Evolutionary conservation across 495 filamentous ascomycete genomes (phyloP).

Genomic region (Coniosporium apollinis): DNA sequence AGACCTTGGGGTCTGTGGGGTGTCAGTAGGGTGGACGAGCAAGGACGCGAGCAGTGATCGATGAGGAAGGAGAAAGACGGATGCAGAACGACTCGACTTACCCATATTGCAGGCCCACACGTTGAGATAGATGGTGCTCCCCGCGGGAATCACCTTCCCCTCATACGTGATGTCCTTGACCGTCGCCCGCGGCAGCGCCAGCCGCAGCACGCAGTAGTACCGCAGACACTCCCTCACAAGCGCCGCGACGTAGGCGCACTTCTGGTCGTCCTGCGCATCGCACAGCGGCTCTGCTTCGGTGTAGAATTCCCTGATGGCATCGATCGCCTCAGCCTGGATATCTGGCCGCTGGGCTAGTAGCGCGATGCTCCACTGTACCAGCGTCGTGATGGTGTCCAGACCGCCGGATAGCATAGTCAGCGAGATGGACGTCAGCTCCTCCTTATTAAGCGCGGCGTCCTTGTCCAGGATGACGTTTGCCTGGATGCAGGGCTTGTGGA

Average conservation of each 20-base stretch:
- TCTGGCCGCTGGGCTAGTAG: slow-evolving; percentile 39
- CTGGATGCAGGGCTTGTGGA: slow-evolving; percentile 45
- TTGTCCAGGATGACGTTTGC: slow-evolving; percentile 46
- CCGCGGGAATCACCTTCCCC: slow-evolving; percentile 36
- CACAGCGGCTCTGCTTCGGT: slow-evolving; percentile 35
- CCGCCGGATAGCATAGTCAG: slow-evolving; percentile 47
- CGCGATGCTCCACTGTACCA: slow-evolving; percentile 45
- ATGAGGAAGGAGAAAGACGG: neutral
- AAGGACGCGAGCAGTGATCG: no score
- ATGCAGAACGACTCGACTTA: slow-evolving; percentile 23
- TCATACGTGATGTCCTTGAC: slow-evolving; percentile 43
- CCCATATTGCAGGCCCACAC: slow-evolving; percentile 50
- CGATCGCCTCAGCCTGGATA: slow-evolving; percentile 40
- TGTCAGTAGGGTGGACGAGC: no score
- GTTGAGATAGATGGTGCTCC: slow-evolving; percentile 47
- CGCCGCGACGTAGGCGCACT: slow-evolving; percentile 41
- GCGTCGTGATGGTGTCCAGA: slow-evolving; percentile 44
- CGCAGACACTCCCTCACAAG: slow-evolving; percentile 42
- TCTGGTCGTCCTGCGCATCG: slow-evolving; percentile 42
- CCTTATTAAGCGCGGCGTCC: slow-evolving; percentile 38
- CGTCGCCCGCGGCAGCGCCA: slow-evolving; percentile 43
- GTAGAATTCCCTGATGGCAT: slow-evolving; percentile 38
- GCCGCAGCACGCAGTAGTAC: slow-evolving; percentile 42
- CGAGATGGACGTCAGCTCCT: slow-evolving; percentile 45
- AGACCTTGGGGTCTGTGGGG: slow-evolving; percentile 36